A percentile compares a stretch with the other conserved stretches of the same genome.
phyloP scores from a whole-genome alignment of 768 basidiomycete species.

The Mycena maculata region DNA sequence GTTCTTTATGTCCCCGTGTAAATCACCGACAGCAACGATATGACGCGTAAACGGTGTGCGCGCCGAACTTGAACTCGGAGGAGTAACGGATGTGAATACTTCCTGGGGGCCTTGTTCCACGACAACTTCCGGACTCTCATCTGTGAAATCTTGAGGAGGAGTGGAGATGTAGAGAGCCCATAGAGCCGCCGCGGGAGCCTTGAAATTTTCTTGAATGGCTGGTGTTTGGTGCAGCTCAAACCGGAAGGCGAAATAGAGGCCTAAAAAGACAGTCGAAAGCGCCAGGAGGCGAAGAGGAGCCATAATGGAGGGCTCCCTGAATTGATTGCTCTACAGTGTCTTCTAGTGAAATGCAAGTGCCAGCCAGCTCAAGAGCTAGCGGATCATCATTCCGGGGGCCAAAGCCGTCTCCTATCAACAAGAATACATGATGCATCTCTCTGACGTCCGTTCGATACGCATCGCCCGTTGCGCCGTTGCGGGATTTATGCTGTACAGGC shows the following conservation, averaged over 20 bases:
- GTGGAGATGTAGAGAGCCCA: slow-evolving; percentile 6
- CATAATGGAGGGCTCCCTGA: neutral
- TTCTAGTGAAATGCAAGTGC: no score
- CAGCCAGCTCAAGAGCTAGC: no score
- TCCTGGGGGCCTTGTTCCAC: slow-evolving; percentile 2
- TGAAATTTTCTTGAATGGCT: neutral
- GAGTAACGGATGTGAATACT: slow-evolving; percentile 1
- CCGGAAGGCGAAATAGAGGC: slow-evolving; percentile 16
- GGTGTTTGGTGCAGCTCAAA: slow-evolving; percentile 23
- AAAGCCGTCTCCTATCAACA: no score
- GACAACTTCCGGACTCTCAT: neutral
- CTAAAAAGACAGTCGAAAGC: slow-evolving; percentile 3
- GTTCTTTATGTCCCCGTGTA: slow-evolving; percentile 90
- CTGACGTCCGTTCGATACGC: no score
- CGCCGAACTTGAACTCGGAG: slow-evolving; percentile 7
- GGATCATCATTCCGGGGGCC: neutral
- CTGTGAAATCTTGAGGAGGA: neutral
- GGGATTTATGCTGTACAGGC: no score
- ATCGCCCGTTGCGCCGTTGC: no score
- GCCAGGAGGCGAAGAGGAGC: slow-evolving; percentile 7
- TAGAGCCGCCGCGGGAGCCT: neutral
- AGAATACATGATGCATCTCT: no score
- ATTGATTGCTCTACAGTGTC: no score
- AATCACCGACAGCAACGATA: slow-evolving; percentile 91
- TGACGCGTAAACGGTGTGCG: slow-evolving; percentile 55